These are phyloP conservation scores for Aspergillus fructus DNA, from an alignment of 2,329 filamentous ascomycete genomes.

Conservation along the genomic window DNA sequence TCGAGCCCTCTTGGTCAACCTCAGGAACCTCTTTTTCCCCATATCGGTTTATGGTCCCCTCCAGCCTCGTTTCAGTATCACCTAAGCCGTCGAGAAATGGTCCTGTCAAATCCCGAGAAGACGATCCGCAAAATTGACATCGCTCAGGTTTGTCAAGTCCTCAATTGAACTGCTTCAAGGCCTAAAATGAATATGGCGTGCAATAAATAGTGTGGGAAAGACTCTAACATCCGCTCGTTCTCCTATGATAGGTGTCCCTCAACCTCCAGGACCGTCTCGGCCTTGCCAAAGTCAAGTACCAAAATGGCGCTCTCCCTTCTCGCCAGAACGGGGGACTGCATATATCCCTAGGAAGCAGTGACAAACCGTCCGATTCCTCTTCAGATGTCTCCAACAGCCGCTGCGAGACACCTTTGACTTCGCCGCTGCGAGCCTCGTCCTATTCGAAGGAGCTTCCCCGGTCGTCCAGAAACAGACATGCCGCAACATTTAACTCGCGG, in stretches of 20 bases:
- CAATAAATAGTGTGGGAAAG: neutral
- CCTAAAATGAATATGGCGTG: neutral
- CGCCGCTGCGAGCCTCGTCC: slow-evolving; percentile 77
- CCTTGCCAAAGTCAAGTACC: slow-evolving; percentile 94
- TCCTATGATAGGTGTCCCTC: slow-evolving; percentile 72
- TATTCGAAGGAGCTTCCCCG: slow-evolving; percentile 81
- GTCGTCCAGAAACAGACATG: slow-evolving; percentile 43
- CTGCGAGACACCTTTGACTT: slow-evolving; percentile 61
- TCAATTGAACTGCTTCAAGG: neutral
- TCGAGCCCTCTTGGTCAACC: neutral
- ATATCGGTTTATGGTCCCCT: slow-evolving; percentile 12
- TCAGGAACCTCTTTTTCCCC: neutral
- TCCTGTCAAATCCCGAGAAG: slow-evolving; percentile 35
- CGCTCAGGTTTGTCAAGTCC: slow-evolving; percentile 35
- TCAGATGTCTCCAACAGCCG: slow-evolving; percentile 71
- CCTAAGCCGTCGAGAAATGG: slow-evolving; percentile 29
- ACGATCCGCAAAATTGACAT: slow-evolving; percentile 44
- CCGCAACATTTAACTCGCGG: slow-evolving; percentile 43
- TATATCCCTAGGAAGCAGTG: slow-evolving; percentile 59
- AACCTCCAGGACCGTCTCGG: slow-evolving; percentile 91
- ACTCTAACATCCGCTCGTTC: slow-evolving; percentile 21
- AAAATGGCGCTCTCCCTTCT: slow-evolving; percentile 91
- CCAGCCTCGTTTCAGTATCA: slow-evolving; percentile 17
- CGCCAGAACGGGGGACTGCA: slow-evolving; percentile 73
- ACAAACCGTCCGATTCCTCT: slow-evolving; percentile 82